Evolutionary conservation across 768 basidiomycete genomes (phyloP).

Genomic region (Agaricus sinodeliciosus): DNA sequence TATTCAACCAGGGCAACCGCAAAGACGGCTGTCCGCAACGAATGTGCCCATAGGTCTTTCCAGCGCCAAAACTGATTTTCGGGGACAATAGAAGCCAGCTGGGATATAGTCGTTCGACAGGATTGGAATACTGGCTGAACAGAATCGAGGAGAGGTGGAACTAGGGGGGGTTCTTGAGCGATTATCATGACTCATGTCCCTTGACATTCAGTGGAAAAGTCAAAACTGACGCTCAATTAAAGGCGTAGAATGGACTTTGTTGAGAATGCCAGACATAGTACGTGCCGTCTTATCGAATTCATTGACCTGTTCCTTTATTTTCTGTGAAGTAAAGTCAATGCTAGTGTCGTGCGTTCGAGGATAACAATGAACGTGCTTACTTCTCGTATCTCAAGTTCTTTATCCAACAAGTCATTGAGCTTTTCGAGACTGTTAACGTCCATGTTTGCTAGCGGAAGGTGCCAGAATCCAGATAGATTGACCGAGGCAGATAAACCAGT

Average conservation of each 20-base stretch:
- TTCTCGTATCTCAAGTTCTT: conserved; percentile 60
- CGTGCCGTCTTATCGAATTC: conserved; percentile 73
- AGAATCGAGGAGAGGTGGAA: conserved; percentile 50
- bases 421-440: conserved; percentile 46
- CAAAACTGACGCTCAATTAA: conserved; percentile 43
- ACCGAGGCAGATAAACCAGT: no score
- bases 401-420: conserved; percentile 54
- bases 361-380: conserved; percentile 44
- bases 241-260: conserved; percentile 75
- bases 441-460: conserved; percentile 29
- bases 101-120: conserved; percentile 43
- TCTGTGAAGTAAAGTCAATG: conserved; percentile 33
- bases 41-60: conserved; percentile 79
- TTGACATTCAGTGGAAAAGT: not conserved
- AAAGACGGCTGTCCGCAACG: conserved; percentile 61
- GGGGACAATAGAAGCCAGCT: conserved; percentile 57
- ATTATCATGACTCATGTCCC: not conserved
- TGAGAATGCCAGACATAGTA: conserved; percentile 65
- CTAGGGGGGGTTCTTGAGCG: conserved; percentile 28
- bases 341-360: not conserved
- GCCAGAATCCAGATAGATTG: no score
- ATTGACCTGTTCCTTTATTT: conserved; percentile 71
- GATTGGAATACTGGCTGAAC: conserved; percentile 49
- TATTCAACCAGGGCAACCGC: conserved; percentile 61
- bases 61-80: conserved; percentile 75